Evolutionary conservation across 345 rosid species (phyloP), one percentile per base, ranked within the genome.

Genomic region (Kandelia obovata): DNA sequence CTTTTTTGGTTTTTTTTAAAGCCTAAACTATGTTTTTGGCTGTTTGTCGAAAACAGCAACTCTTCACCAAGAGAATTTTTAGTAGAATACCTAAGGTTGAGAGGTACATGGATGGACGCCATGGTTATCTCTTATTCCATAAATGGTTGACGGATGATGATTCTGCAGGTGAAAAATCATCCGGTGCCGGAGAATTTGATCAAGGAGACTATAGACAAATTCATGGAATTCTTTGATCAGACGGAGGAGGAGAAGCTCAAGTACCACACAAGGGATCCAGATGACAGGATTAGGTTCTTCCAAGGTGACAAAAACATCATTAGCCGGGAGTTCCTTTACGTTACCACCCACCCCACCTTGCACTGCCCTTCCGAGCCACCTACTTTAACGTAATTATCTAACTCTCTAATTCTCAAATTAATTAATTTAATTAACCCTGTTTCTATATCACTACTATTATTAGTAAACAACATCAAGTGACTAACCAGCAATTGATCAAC

Each of bases 91-190:
- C 37, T 34, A 34, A 34, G 9, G 37, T 34, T 34, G 9, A 7
- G 37, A 34, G 37, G 37, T 1, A 34, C 37, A 7, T 0, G 37
- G 37, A 34, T 43, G 5, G 49, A 13, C 49, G 16, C 49, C 13
- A 43, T 3, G 30, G 1, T 11, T 2, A 3, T 3, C 49, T 2
- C 49, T 43, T 43, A 34, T 43, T 43, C 49, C 49, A 3, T 43
- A 43, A 3, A 3, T 13, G 16, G 49, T 43, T 55, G 8, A n/a
- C 2, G 28, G 58, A n/a, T 2, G 16, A 26, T 26, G 8, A 55
- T 55, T 20, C 27, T 62, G 68, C 75, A 80, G 80, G 62, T 80
- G 68, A 62, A 76, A 13, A 80, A 80, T 26, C 76, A 73, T 72
- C 74, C 75, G 0, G 72, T 75, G n/a, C 59, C 80, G 2, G 77